These are phyloP conservation scores for Elsinoe australis DNA, from an alignment of 2,329 filamentous ascomycete genomes.

Conservation along the genomic window DNA sequence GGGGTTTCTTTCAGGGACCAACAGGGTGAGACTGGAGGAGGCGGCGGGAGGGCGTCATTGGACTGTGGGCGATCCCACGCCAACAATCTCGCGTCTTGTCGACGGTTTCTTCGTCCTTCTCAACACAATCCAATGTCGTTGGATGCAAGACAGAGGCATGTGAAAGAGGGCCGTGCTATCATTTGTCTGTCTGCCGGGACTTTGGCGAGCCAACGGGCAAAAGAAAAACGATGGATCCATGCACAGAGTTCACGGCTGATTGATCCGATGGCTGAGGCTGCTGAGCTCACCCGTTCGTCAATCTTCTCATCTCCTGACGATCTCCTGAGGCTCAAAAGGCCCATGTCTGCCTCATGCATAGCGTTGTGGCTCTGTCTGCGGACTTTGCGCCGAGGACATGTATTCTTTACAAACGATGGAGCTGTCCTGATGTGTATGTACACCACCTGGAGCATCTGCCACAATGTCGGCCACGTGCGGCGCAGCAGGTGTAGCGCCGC, in stretches of 20 bases:
- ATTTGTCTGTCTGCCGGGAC: neutral
- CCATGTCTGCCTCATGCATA: neutral
- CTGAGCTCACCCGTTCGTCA: neutral
- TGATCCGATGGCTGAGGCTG: neutral
- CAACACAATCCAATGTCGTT: neutral
- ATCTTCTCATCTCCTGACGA: neutral
- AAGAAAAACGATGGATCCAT: conserved; percentile 12
- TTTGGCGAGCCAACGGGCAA: neutral
- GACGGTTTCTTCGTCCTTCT: too few species aligned
- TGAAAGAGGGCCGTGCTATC: conserved; percentile 16
- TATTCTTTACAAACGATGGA: too few species aligned
- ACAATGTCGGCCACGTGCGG: too few species aligned
- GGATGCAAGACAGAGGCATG: neutral
- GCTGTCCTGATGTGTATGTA: too few species aligned
- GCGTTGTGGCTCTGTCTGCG: too few species aligned
- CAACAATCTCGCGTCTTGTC: neutral
- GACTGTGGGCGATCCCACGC: conserved; percentile 4
- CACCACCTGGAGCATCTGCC: too few species aligned
- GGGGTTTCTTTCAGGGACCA: conserved; percentile 9
- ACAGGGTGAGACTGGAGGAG: neutral
- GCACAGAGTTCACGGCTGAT: conserved; percentile 1
- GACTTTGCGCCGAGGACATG: too few species aligned
- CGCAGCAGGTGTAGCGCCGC: neutral
- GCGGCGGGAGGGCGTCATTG: conserved; percentile 15
- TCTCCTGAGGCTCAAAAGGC: neutral